Base-by-base conservation (phyloP, 2,329 filamentous ascomycete genomes). In the Incumbomyces delicatus region DNA sequence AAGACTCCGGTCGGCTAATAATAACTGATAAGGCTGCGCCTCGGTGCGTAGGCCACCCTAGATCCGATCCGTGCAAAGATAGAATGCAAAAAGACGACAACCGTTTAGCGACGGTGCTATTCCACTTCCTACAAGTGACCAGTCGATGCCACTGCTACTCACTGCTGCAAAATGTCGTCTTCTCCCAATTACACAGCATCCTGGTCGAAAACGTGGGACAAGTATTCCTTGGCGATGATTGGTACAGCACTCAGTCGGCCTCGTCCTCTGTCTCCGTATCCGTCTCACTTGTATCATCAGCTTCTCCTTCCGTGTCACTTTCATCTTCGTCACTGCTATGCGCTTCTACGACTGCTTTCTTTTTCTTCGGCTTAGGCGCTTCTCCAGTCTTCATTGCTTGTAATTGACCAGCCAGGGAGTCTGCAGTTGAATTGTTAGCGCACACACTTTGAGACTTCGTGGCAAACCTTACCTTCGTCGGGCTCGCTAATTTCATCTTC, bases 401-500 rank as follows among this genome's bases (percentile, higher is more conserved):
- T 86, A 95, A 92, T 67, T 94, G 87, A 50, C 88, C 88, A 41
- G 88, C 89, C 56, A 95, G 74, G 1, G 87, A 88, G 67, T 94
- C 87, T 94, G 54, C 44, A 27, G 27, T 37, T 43, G 44, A 27
- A 5, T 27, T 17, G 47, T 58, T 49, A 58, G 54, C 50, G n/a
- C 22, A 22, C 4, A 6, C 22, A 47, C 44, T 48, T 49, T 38
- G 20, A 27, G 13, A 27, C 7, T 3, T n/a, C 8, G 22, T 3
- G 22, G 17, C 12, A 41, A 41, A 16, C 73, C 82, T 73, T 75
- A 95, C 92, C 92, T 74, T 98, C 92, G 53, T 96, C 92, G 31
- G 94, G 92, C 65, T 98, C 92, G 62, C 87, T 94, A 56, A 98
- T 98, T 49, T 98, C 92, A 59, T 95, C 92, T 56, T 81, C 85